Conservation (phyloP, 495 filamentous ascomycete genomes). For the Neurospora hispaniola region DNA sequence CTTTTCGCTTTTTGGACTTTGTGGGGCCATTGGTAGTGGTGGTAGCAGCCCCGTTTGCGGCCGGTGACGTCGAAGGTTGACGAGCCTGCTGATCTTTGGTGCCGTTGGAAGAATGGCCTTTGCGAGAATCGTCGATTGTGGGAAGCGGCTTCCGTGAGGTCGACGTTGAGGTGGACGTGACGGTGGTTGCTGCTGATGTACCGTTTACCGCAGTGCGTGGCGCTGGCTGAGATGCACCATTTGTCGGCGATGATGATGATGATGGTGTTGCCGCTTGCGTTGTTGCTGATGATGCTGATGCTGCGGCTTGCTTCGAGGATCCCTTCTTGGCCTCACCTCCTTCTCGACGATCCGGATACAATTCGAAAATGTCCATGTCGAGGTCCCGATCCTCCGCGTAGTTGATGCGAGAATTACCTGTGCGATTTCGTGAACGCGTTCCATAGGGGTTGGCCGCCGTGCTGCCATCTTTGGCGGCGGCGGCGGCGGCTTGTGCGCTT, state of each 20-base stretch:
- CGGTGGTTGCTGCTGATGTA: neutral
- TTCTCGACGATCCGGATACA: conserved; percentile 38
- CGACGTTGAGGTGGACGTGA: neutral
- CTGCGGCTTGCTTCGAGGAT: conserved; percentile 25
- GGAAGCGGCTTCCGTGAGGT: conserved; percentile 22
- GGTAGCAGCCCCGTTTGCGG: conserved; percentile 34
- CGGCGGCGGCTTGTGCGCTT: conserved; percentile 22
- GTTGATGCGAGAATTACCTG: conserved; percentile 70
- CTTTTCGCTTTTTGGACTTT: conserved; percentile 70
- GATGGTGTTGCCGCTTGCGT: conserved; percentile 1
- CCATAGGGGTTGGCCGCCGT: conserved; percentile 66
- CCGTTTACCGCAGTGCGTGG: neutral
- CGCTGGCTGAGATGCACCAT: neutral
- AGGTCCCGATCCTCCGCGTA: conserved; percentile 95
- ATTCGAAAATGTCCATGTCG: conserved; percentile 64
- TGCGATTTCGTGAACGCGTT: conserved; percentile 87
- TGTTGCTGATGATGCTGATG: conserved; percentile 19
- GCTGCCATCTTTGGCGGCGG: conserved; percentile 27
- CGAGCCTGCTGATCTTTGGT: conserved; percentile 17
- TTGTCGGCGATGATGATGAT: neutral
- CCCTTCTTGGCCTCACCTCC: conserved; percentile 35
- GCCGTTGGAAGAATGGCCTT: conserved; percentile 12
- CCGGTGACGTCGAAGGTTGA: conserved; percentile 9
- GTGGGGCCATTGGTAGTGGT: conserved; percentile 30
- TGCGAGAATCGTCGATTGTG: conserved; percentile 19